phyloP scores from a whole-genome alignment of 2,329 filamentous ascomycete genomes.

The Penicillium rolfsii region DNA sequence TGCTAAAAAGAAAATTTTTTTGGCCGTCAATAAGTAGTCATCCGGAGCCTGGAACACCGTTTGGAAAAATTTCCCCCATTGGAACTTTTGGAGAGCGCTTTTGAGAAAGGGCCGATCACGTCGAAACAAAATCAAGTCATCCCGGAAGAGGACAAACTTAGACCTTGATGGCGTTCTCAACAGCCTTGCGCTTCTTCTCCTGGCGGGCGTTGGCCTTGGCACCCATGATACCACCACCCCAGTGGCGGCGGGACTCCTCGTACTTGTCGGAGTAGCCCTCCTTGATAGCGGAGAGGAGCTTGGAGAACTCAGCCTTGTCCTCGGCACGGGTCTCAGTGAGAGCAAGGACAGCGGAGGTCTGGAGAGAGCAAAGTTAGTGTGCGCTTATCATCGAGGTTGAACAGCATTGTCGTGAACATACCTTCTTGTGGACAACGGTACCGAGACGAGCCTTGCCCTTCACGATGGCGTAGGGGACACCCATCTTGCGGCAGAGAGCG shows the following conservation, averaged over 20 bases:
- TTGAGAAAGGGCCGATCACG: slow-evolving; percentile 27
- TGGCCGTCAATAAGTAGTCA: slow-evolving; percentile 36
- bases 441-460: slow-evolving; percentile 99
- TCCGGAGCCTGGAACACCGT: slow-evolving; percentile 33
- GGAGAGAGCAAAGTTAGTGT: slow-evolving; percentile 44
- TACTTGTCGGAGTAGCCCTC: slow-evolving; percentile 96
- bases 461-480: slow-evolving; percentile 97
- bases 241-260: slow-evolving; percentile 87
- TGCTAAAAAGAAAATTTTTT: slow-evolving; percentile 37
- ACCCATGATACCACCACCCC: slow-evolving; percentile 99
- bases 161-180: slow-evolving; percentile 97
- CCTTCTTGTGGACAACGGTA: slow-evolving; percentile 98
- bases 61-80: slow-evolving; percentile 19
- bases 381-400: not conserved
- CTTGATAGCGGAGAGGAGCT: slow-evolving; percentile 95
- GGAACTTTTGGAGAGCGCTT: slow-evolving; percentile 31
- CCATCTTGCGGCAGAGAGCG: slow-evolving; percentile 99
- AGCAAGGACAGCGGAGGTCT: slow-evolving; percentile 92
- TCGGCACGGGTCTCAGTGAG: slow-evolving; percentile 95
- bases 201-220: slow-evolving; percentile 80
- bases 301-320: slow-evolving; percentile 97
- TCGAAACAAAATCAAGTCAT: slow-evolving; percentile 31
- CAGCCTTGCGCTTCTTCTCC: slow-evolving; percentile 91
- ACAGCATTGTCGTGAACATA: not conserved
- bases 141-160: slow-evolving; percentile 55